These are phyloP conservation scores for Escallonia herrerae DNA, from an alignment of 129 eudicot species.

Conservation along the genomic window DNA sequence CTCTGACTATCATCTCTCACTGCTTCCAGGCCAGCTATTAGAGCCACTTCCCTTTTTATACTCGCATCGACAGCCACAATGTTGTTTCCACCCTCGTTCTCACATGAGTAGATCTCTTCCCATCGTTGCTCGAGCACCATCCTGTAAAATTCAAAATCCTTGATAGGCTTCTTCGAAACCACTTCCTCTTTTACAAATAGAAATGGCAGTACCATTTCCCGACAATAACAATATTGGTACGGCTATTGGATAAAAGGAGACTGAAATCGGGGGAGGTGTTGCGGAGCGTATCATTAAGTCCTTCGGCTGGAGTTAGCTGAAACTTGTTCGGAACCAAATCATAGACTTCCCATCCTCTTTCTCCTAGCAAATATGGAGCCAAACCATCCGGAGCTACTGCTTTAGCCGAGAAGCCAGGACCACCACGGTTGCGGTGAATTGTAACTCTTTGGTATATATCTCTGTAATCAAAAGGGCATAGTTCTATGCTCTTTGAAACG, in stretches of 20 bases:
- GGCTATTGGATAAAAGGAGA: slow-evolving; percentile 8
- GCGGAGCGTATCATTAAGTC: slow-evolving; percentile 11
- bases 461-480: slow-evolving; percentile 25
- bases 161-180: slow-evolving; percentile 17
- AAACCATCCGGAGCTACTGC: slow-evolving; percentile 37
- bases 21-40: slow-evolving; percentile 24
- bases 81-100: slow-evolving; percentile 9
- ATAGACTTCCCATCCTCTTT: slow-evolving; percentile 33
- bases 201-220: slow-evolving; percentile 44
- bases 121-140: slow-evolving; percentile 36
- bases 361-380: slow-evolving; percentile 34
- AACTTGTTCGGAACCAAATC: slow-evolving; percentile 5
- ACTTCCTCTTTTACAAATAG: slow-evolving; percentile 27
- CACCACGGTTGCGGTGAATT: slow-evolving; percentile 16
- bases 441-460: slow-evolving; percentile 38
- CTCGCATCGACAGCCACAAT: slow-evolving; percentile 16
- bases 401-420: slow-evolving; percentile 29
- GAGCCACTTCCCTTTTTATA: slow-evolving; percentile 22
- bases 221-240: slow-evolving; percentile 19
- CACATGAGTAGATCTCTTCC: slow-evolving; percentile 25
- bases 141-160: slow-evolving; percentile 25
- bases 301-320: slow-evolving; percentile 5
- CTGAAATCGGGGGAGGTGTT: slow-evolving; percentile 9
- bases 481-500: neutral
- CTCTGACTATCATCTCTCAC: slow-evolving; percentile 17